Conservation (phyloP, 148 eudicot genomes). For the Diospyros kaki region DNA sequence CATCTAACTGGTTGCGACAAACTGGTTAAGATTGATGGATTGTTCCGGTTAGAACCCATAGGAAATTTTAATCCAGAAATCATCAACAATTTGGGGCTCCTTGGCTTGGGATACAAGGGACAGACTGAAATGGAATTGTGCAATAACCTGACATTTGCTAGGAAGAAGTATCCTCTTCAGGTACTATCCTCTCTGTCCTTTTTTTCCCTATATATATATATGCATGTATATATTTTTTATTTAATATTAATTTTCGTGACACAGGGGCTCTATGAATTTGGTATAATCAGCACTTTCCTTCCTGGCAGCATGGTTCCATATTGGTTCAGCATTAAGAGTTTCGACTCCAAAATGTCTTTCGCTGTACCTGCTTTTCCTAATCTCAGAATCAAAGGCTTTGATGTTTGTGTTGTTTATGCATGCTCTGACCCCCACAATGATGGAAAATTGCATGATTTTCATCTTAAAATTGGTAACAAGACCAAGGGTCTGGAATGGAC, state of each 20-base stretch:
- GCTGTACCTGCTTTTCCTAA: neutral
- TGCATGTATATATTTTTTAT: neutral
- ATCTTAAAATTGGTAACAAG: constrained; percentile 7
- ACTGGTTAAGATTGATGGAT: constrained; percentile 6
- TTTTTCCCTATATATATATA: too few relatives aligned
- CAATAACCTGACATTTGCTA: constrained; percentile 5
- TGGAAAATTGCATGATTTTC: constrained; percentile 3
- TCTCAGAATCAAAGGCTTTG: constrained; percentile 5
- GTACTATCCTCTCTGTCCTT: constrained; percentile 9
- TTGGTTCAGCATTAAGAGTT: constrained; percentile 1
- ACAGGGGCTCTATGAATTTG: constrained; percentile 17
- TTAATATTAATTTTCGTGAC: neutral
- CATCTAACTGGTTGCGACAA: constrained; percentile 8
- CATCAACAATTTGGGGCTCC: neutral
- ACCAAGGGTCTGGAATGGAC: constrained; percentile 13
- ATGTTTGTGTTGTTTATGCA: constrained; percentile 12
- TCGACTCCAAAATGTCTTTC: neutral
- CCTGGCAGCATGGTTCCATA: constrained; percentile 9
- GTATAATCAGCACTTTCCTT: constrained; percentile 13
- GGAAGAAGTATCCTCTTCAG: constrained; percentile 11
- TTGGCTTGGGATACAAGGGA: constrained; percentile 5
- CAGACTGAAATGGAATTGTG: constrained; percentile 4
- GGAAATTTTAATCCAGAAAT: neutral
- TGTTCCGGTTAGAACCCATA: constrained; percentile 14
- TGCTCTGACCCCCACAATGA: neutral